These are phyloP conservation scores for Coemansia sp. DNA, from an alignment of 192 early-diverging fungal species.

Conservation along the genomic window DNA sequence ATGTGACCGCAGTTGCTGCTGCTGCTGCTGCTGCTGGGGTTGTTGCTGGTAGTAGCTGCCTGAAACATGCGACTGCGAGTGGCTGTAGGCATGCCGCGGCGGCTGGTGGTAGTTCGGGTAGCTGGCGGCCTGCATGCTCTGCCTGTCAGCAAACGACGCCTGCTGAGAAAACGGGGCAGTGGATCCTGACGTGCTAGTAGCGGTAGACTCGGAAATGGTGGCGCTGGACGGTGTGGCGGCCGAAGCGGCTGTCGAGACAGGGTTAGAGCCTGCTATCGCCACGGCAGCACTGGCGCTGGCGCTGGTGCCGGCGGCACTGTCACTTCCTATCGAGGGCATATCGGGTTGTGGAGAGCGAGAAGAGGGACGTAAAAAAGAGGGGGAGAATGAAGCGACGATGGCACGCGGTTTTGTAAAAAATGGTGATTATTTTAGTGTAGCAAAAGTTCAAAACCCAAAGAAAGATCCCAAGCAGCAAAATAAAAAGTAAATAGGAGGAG, in stretches of 20 bases:
- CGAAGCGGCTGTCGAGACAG: neutral
- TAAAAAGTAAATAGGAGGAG: neutral
- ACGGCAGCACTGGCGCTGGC: neutral
- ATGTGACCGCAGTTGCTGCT: constrained; percentile 9
- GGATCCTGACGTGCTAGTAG: neutral
- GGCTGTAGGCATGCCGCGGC: no score
- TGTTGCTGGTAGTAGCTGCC: neutral
- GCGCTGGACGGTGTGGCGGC: neutral
- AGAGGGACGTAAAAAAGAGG: neutral
- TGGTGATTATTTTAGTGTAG: neutral
- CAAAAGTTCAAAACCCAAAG: neutral
- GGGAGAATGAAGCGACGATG: neutral
- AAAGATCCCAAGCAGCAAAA: neutral
- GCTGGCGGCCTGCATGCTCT: neutral
- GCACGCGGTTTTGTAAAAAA: no score
- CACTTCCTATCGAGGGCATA: constrained; percentile 6
- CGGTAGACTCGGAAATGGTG: neutral
- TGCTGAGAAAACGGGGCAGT: neutral
- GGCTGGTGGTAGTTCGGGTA: neutral
- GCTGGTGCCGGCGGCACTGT: neutral
- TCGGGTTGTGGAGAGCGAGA: neutral
- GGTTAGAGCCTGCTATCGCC: neutral
- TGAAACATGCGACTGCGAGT: no score
- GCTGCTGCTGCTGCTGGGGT: constrained; percentile 9
- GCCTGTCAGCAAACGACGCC: neutral